Conservation (phyloP, 345 rosid species). For the Aethionema arabicum region DNA sequence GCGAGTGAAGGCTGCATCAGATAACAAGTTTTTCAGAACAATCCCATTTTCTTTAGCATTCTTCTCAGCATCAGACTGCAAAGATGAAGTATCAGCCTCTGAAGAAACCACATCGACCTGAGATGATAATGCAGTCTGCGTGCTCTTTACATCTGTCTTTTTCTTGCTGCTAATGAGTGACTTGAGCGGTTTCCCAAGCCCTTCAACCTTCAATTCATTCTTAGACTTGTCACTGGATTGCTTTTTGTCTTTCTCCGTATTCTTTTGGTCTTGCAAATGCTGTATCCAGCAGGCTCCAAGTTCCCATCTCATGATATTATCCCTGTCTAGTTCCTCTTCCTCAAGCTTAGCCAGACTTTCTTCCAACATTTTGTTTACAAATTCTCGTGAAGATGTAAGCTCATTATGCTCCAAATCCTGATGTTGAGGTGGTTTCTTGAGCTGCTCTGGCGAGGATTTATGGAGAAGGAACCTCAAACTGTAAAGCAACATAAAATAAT, state of each 20-base stretch:
- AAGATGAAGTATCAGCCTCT: slow-evolving; percentile 48
- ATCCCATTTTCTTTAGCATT: slow-evolving; percentile 53
- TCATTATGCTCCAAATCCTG: slow-evolving; percentile 57
- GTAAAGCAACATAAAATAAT: slow-evolving; percentile 33
- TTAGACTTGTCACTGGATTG: slow-evolving; percentile 58
- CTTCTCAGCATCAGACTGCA: slow-evolving; percentile 55
- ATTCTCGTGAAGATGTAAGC: slow-evolving; percentile 53
- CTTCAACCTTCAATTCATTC: slow-evolving; percentile 92
- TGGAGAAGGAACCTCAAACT: slow-evolving; percentile 92
- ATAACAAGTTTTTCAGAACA: slow-evolving; percentile 53
- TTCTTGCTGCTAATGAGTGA: slow-evolving; percentile 78
- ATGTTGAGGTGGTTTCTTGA: slow-evolving; percentile 43
- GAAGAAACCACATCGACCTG: slow-evolving; percentile 39
- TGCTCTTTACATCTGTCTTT: slow-evolving; percentile 51
- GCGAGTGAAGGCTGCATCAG: slow-evolving; percentile 78
- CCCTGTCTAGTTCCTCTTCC: slow-evolving; percentile 50
- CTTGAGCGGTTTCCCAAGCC: slow-evolving; percentile 91
- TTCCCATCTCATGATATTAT: slow-evolving; percentile 88
- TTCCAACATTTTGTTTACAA: slow-evolving; percentile 71
- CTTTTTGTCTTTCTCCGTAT: slow-evolving; percentile 81
- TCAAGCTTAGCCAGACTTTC: slow-evolving; percentile 85
- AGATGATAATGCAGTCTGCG: slow-evolving; percentile 43
- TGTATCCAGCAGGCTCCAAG: slow-evolving; percentile 99
- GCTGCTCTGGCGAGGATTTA: slow-evolving; percentile 49
- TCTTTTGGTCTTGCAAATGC: slow-evolving; percentile 91